Evolutionary conservation across 345 rosid species (phyloP).

Genomic region (Hibiscus tridactylites): DNA sequence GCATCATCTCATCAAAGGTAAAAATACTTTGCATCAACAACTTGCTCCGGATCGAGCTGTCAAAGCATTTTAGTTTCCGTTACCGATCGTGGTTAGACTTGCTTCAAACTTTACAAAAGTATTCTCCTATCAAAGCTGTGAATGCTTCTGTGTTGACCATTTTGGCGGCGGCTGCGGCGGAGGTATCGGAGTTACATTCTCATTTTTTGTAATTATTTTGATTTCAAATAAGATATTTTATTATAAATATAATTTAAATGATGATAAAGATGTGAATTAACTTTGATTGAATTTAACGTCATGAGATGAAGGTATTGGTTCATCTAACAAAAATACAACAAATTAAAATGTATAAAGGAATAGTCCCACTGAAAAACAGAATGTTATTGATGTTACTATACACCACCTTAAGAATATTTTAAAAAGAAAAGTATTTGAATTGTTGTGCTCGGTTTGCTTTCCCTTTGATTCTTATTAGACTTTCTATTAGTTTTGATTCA

Average conservation of each 20-base stretch:
- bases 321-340: no score
- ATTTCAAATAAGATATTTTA: not conserved
- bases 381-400: no score
- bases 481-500: no score
- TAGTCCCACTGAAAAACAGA: no score
- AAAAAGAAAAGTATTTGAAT: no score
- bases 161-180: not conserved
- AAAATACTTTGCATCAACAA: constrained; percentile 7
- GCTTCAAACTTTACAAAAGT: not conserved
- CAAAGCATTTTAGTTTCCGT: not conserved
- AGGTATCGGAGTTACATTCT: not conserved
- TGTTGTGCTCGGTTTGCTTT: no score
- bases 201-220: not conserved
- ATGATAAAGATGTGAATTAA: not conserved
- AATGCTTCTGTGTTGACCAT: not conserved
- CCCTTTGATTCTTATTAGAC: no score
- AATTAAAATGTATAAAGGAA: no score
- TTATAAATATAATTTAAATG: not conserved
- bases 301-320: no score
- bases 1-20: constrained; percentile 14
- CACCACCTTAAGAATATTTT: no score
- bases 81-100: not conserved
- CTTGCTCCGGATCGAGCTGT: not conserved
- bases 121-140: not conserved
- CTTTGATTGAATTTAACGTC: no score